Conservation (phyloP, 2,329 filamentous ascomycete species). For the Claviceps sp. region DNA sequence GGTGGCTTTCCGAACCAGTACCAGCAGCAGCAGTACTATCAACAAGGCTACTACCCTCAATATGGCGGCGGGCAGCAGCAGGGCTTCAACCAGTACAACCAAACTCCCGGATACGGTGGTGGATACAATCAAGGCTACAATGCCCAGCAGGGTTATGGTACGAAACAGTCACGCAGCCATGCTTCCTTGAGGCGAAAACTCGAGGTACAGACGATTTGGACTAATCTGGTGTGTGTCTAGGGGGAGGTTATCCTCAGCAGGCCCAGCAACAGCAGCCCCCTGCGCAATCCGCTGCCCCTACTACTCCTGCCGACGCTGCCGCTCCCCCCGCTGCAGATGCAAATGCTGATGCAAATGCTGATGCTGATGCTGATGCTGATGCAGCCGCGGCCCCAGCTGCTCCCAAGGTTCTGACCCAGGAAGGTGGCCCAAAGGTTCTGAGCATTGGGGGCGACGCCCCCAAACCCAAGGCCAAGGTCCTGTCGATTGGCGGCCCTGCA, state of each 20-base stretch:
- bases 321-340: neutral
- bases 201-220: neutral
- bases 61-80: conserved; percentile 32
- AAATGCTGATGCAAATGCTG: too few relatives aligned
- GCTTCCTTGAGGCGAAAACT: neutral
- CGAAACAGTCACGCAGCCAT: conserved; percentile 4
- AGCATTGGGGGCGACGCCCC: conserved; percentile 53
- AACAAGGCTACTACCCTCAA: conserved; percentile 44
- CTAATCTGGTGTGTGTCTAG: conserved; percentile 12
- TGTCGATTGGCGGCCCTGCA: conserved; percentile 26
- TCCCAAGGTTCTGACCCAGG: conserved; percentile 30
- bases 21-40: conserved; percentile 35
- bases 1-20: conserved; percentile 43
- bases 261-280: conserved; percentile 26
- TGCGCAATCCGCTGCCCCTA: neutral
- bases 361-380: neutral
- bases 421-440: conserved; percentile 48
- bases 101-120: conserved; percentile 31
- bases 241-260: conserved; percentile 40
- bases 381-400: conserved; percentile 27
- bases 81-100: conserved; percentile 38
- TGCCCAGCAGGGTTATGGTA: conserved; percentile 26
- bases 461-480: conserved; percentile 37
- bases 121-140: conserved; percentile 37
- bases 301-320: neutral